These are phyloP conservation scores for Plasmodium cynomolgi DNA, from an alignment of 169 alveolate genomes.

Conservation along the genomic window DNA sequence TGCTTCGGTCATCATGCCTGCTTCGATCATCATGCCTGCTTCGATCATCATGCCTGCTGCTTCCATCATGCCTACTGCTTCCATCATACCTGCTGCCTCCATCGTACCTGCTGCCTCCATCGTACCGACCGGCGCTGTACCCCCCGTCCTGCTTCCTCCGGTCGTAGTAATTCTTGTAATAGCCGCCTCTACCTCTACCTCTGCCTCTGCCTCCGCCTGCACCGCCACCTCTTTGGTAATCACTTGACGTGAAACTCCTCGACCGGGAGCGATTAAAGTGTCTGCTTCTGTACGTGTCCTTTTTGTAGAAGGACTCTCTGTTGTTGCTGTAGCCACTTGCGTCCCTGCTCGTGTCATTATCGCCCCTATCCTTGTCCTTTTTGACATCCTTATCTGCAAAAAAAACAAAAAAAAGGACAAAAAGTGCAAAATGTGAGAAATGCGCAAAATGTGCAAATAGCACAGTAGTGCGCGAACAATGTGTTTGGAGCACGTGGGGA, in stretches of 20 bases:
- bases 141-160: not conserved
- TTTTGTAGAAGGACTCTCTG: not conserved
- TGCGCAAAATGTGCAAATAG: no score
- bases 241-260: not conserved
- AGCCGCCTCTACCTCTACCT: not conserved
- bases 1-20: not conserved
- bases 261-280: constrained; percentile 5
- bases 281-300: not conserved
- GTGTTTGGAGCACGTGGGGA: not conserved
- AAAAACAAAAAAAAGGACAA: not conserved
- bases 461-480: not conserved
- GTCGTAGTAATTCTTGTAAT: not conserved
- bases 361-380: not conserved
- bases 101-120: not conserved
- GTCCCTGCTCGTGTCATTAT: not conserved
- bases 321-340: not conserved
- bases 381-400: constrained; percentile 27
- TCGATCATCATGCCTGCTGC: not conserved
- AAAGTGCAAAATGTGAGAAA: no score
- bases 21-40: not conserved
- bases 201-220: not conserved
- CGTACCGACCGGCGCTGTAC: not conserved
- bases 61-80: not conserved
- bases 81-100: not conserved
- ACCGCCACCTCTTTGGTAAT: not conserved